phyloP scores from a whole-genome alignment of 2,329 filamentous ascomycete species.

The Gnomoniopsis sp. region DNA sequence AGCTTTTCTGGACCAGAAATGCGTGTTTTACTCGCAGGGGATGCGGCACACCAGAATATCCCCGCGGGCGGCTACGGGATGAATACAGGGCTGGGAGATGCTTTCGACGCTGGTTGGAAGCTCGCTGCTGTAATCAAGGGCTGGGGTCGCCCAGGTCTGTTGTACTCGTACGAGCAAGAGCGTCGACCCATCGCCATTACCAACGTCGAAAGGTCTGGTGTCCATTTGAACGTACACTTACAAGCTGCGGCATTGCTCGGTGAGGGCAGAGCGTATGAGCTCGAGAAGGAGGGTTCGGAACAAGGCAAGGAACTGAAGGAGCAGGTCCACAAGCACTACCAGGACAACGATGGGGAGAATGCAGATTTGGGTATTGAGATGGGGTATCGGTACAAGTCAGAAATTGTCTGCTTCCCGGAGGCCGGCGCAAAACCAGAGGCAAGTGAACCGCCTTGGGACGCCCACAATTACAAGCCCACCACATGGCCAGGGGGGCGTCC shows the following conservation, averaged over 20 bases:
- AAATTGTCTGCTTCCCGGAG: not conserved
- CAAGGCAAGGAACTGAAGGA: slow-evolving; percentile 6
- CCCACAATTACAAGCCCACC: slow-evolving; percentile 7
- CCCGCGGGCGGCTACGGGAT: slow-evolving; percentile 26
- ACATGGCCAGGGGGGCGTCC: slow-evolving; percentile 18
- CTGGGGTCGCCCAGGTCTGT: slow-evolving; percentile 11
- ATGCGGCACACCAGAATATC: slow-evolving; percentile 25
- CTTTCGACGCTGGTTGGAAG: slow-evolving; percentile 26
- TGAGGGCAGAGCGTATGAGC: not conserved
- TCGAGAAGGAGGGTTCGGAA: not conserved
- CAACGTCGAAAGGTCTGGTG: slow-evolving; percentile 3
- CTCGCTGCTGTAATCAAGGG: slow-evolving; percentile 18
- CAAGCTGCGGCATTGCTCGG: slow-evolving; percentile 16
- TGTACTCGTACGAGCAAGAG: slow-evolving; percentile 19
- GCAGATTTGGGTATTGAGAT: slow-evolving; percentile 25
- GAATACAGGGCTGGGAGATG: slow-evolving; percentile 26
- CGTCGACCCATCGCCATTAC: slow-evolving; percentile 11
- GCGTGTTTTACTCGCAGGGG: slow-evolving; percentile 19
- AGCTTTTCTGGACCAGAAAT: not conserved
- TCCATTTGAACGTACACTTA: slow-evolving; percentile 10
- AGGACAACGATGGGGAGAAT: slow-evolving; percentile 25
- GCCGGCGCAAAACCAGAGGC: not conserved
- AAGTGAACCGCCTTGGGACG: not conserved
- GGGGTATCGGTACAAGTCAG: slow-evolving; percentile 23
- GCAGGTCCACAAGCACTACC: slow-evolving; percentile 16